These are phyloP conservation scores for Cryptosporidium sp. DNA, from an alignment of 169 alveolate genomes.

Conservation along the genomic window DNA sequence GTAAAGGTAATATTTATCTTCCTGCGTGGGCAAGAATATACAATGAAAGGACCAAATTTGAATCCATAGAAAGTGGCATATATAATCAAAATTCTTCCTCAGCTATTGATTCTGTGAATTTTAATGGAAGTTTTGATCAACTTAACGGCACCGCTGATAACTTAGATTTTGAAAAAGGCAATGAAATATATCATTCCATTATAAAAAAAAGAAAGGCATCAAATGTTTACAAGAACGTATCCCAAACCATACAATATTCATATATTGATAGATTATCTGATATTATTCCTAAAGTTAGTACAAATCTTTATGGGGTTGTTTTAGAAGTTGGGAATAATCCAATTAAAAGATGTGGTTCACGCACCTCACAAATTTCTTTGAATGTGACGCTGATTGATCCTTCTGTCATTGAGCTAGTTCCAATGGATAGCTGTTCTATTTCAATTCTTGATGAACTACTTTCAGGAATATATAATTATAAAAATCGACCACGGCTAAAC, in stretches of 20 bases:
- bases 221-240: not conserved
- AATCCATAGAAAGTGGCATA: not conserved
- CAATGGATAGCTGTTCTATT: conserved; percentile 31
- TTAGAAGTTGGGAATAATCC: conserved; percentile 74
- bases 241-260: conserved; percentile 12
- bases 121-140: not conserved
- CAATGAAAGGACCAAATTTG: not conserved
- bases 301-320: conserved; percentile 61
- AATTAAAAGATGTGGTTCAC: conserved; percentile 23
- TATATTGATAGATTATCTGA: conserved; percentile 48
- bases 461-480: conserved; percentile 40
- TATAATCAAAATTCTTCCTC: not conserved
- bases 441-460: conserved; percentile 36
- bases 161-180: not conserved
- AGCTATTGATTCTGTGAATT: not conserved
- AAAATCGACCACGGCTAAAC: conserved; percentile 38
- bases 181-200: not conserved
- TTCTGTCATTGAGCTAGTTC: conserved; percentile 54
- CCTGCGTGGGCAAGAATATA: conserved; percentile 75
- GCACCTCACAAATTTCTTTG: conserved; percentile 36
- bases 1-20: conserved; percentile 67
- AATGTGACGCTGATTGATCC: conserved; percentile 70
- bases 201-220: conserved; percentile 25
- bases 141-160: not conserved
- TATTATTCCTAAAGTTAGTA: conserved; percentile 34